Evolutionary conservation across 768 basidiomycete genomes (phyloP).

Genomic region (Pilatotrama ljubarskyi): DNA sequence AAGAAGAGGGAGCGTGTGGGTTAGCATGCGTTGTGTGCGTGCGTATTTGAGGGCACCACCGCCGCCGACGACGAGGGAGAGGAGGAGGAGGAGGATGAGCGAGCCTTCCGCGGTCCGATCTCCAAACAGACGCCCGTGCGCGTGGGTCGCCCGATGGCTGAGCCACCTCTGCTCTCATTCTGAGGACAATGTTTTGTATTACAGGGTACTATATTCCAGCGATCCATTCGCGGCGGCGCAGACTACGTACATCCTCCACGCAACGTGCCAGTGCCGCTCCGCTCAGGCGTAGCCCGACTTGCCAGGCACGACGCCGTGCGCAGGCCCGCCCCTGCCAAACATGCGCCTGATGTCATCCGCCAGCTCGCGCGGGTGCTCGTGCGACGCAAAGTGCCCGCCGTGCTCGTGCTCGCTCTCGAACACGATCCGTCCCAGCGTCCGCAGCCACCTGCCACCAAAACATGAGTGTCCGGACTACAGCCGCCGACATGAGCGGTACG

Average conservation of each 20-base stretch:
- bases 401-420: conserved; percentile 24
- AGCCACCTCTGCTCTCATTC: not conserved
- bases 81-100: not conserved
- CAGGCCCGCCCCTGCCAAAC: conserved; percentile 30
- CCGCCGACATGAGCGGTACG: not conserved
- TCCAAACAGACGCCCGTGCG: not conserved
- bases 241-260: too few species aligned
- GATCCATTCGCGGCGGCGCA: too few species aligned
- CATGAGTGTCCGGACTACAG: too few species aligned
- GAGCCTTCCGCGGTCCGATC: not conserved
- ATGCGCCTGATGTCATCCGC: conserved; percentile 28
- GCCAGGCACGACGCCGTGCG: conserved; percentile 23
- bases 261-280: too few species aligned
- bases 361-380: conserved; percentile 28
- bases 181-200: too few species aligned
- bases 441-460: conserved; percentile 22
- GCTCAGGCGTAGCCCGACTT: conserved; percentile 15
- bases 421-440: conserved; percentile 25
- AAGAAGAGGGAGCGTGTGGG: not conserved
- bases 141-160: too few species aligned
- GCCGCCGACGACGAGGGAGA: not conserved
- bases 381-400: conserved; percentile 32
- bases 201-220: too few species aligned
- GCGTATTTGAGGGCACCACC: not conserved
- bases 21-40: not conserved